These are phyloP conservation scores for Ophiostoma ips DNA, from an alignment of 2,329 filamentous ascomycete species.

Conservation along the genomic window DNA sequence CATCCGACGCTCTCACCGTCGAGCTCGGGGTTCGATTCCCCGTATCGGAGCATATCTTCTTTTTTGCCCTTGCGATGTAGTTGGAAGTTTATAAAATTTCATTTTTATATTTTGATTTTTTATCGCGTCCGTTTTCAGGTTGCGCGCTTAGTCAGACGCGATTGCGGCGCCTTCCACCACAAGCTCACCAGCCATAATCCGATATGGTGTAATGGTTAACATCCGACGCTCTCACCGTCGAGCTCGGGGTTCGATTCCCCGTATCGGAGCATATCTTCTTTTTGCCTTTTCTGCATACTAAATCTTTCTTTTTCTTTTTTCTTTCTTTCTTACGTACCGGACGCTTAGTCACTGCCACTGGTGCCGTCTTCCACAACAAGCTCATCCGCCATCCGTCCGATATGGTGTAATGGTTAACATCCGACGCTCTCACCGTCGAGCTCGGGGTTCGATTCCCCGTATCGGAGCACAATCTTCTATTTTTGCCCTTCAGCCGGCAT, in stretches of 20 bases:
- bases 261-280: neutral
- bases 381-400: neutral
- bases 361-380: neutral
- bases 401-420: slow-evolving; percentile 2
- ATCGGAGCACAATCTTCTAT: neutral
- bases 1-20: slow-evolving; percentile 2
- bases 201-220: slow-evolving; percentile 2
- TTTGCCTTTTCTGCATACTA: neutral
- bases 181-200: slow-evolving; percentile 1
- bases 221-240: slow-evolving; percentile 2
- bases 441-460: slow-evolving; percentile 2
- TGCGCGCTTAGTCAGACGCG: too few relatives aligned
- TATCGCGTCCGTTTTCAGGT: too few relatives aligned
- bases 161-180: neutral
- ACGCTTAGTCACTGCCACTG: too few relatives aligned
- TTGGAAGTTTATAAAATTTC: neutral
- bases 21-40: slow-evolving; percentile 2
- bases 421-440: slow-evolving; percentile 2
- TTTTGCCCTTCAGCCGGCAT: too few relatives aligned
- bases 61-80: neutral
- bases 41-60: neutral
- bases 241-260: slow-evolving; percentile 2
- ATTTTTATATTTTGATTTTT: too few relatives aligned
- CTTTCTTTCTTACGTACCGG: too few relatives aligned
- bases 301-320: neutral